Evolutionary conservation across 163 green algal genomes (phyloP), one percentile per base, ranked within the genome.

Genomic region (Prototheca cutis): DNA sequence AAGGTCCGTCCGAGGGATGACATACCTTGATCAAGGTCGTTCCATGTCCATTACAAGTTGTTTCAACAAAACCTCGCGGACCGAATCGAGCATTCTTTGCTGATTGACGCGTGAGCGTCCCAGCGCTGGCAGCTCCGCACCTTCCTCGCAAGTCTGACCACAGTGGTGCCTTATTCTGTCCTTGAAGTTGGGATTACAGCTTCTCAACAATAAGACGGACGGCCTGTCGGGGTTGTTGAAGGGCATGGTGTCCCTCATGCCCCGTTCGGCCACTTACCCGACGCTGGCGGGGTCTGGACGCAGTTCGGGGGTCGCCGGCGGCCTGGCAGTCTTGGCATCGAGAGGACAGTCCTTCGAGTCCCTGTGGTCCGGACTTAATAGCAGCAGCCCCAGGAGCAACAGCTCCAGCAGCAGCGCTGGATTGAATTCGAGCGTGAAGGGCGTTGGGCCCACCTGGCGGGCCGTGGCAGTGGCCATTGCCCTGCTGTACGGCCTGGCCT

Each of bases 241-340:
- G 49, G 27, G 8, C 49, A 56, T 56, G 49, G n/a, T 33, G 25
- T 34, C 49, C 49, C 49, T 56, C 25, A 32, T 56, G 7, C 25
- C 49, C 28, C 49, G 49, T n/a, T 56, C 49, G 4, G 49, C 49
- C 10, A 56, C 49, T 27, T 56, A n/a, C 49, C 49, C 49, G 7
- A 39, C 23, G 13, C 18, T 56, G 25, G 17, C 18, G 18, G 42
- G 42, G 17, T 25, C 42, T 23, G 6, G 13, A 5, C 42, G 42
- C 10, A 24, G 42, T 5, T 28, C 18, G 10, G 18, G 18, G 18
- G 23, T 24, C 17, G 6, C 42, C 42, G 10, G 13, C 42, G 17
- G 42, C 10, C 17, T 51, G 10, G 23, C 42, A 17, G 23, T 51
- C 42, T 21, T 51, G 42, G 42, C 13, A 51, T n/a, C 42, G 6